A percentile compares a stretch with the other conserved stretches of the same genome.
Evolutionary conservation across 306 rosid species (phyloP).

Genomic region (Cyclanthera cordifolia): DNA sequence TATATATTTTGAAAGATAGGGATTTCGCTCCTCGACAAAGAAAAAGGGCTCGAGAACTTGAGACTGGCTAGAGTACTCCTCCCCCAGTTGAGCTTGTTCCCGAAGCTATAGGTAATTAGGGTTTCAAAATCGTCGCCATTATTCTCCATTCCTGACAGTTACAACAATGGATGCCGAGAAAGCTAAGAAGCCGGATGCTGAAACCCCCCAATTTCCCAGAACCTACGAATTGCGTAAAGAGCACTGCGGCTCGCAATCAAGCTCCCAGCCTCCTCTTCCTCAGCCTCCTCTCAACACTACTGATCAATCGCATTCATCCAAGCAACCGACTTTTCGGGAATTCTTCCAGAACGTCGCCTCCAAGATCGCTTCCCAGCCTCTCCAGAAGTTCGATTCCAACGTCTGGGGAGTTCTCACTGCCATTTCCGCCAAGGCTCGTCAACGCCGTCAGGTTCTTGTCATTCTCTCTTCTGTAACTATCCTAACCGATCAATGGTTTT

Average conservation of each 20-base stretch:
- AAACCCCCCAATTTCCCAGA: background rate
- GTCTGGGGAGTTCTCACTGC: conserved; percentile 97
- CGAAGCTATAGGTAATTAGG: too few species aligned
- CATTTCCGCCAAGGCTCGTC: conserved; percentile 72
- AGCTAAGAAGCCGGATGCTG: conserved; percentile 12
- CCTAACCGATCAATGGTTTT: background rate
- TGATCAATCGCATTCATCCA: background rate
- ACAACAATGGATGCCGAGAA: conserved; percentile 4
- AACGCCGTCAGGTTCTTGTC: conserved; percentile 46
- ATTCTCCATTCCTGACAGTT: too few species aligned
- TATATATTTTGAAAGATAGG: too few species aligned
- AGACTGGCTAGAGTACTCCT: too few species aligned
- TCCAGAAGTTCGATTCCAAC: conserved; percentile 44
- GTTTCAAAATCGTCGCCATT: too few species aligned
- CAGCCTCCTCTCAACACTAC: background rate
- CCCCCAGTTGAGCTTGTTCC: too few species aligned
- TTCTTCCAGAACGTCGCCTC: conserved; percentile 42
- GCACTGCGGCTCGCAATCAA: background rate
- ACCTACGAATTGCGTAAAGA: background rate
- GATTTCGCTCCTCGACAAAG: too few species aligned
- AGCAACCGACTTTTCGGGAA: conserved; percentile 24
- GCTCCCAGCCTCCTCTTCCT: conserved; percentile 1
- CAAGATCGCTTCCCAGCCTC: conserved; percentile 59
- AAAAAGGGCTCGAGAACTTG: too few species aligned
- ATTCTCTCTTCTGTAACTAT: background rate